A percentile compares a stretch with the other conserved stretches of the same genome.
Conservation (phyloP, 164 flowering plant species). For the Saururus chinensis region DNA sequence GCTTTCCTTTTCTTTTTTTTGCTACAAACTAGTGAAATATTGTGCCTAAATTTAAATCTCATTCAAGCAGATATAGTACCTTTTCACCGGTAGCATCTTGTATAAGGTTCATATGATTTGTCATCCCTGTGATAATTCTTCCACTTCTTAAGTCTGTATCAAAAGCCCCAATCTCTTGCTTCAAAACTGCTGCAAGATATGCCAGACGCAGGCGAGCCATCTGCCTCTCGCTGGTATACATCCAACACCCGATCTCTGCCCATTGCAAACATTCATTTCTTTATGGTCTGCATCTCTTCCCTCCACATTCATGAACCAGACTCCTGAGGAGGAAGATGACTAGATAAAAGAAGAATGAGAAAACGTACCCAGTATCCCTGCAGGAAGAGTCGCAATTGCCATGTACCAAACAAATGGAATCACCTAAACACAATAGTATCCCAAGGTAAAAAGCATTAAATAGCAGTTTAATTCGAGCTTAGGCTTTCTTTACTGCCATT, state of each 20-base stretch:
- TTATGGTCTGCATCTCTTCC: neutral
- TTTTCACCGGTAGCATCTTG: conserved; percentile 78
- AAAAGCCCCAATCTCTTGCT: conserved; percentile 57
- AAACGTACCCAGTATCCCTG: conserved; percentile 50
- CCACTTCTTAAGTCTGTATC: conserved; percentile 53
- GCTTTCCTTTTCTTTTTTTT: too few species aligned
- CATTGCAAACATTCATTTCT: neutral
- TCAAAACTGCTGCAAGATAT: conserved; percentile 38
- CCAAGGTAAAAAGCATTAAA: neutral
- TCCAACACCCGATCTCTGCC: conserved; percentile 70
- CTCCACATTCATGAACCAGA: too few species aligned
- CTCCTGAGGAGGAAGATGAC: too few species aligned
- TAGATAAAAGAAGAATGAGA: neutral
- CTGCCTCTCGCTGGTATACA: conserved; percentile 63
- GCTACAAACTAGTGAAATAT: too few species aligned
- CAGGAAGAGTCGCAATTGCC: conserved; percentile 67
- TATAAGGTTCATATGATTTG: conserved; percentile 49
- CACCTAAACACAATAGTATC: conserved; percentile 20
- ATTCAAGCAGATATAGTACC: too few species aligned
- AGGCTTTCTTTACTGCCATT: too few species aligned
- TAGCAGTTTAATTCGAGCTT: too few species aligned
- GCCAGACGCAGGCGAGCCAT: conserved; percentile 29
- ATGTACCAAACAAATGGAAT: conserved; percentile 68
- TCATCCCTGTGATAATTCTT: conserved; percentile 47
- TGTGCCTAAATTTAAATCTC: too few species aligned